A percentile compares a stretch with the other conserved stretches of the same genome.
These are phyloP conservation scores for Meyerozyma smithsonii DNA, from an alignment of 1,139 yeast species.

Conservation along the genomic window DNA sequence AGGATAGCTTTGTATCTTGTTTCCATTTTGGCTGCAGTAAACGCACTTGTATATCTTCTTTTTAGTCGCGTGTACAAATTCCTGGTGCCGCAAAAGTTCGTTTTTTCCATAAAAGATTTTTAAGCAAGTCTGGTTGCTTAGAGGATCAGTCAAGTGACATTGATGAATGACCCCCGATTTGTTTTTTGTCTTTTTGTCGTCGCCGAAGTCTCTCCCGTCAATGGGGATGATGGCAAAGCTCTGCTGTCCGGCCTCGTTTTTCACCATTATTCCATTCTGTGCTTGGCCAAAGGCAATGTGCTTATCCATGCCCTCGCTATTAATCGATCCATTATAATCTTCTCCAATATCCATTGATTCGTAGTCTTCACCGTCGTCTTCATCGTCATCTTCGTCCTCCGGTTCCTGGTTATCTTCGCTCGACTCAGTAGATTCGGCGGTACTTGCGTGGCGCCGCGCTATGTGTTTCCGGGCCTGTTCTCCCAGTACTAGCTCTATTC, in stretches of 20 bases:
- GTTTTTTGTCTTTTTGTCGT: slow-evolving; percentile 15
- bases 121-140: slow-evolving; percentile 26
- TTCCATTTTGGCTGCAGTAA: slow-evolving; percentile 34
- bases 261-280: slow-evolving; percentile 1
- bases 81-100: slow-evolving; percentile 43
- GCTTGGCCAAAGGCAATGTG: not conserved
- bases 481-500: not conserved
- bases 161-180: slow-evolving; percentile 37
- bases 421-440: slow-evolving; percentile 9
- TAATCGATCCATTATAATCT: not conserved
- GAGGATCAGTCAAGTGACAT: slow-evolving; percentile 37
- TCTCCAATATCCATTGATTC: slow-evolving; percentile 3
- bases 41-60: slow-evolving; percentile 42
- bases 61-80: slow-evolving; percentile 45
- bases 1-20: slow-evolving; percentile 42
- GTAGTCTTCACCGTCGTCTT: slow-evolving; percentile 5
- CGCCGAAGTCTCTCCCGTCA: slow-evolving; percentile 1
- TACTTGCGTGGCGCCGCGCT: slow-evolving; percentile 15
- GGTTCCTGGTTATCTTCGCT: slow-evolving; percentile 5
- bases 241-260: slow-evolving; percentile 1
- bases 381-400: slow-evolving; percentile 4
- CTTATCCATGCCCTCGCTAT: not conserved
- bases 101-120: slow-evolving; percentile 45
- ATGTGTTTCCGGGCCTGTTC: slow-evolving; percentile 9
- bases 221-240: slow-evolving; percentile 1